phyloP scores from a whole-genome alignment of 2,329 filamentous ascomycete genomes.

The Arthroderma sp. region DNA sequence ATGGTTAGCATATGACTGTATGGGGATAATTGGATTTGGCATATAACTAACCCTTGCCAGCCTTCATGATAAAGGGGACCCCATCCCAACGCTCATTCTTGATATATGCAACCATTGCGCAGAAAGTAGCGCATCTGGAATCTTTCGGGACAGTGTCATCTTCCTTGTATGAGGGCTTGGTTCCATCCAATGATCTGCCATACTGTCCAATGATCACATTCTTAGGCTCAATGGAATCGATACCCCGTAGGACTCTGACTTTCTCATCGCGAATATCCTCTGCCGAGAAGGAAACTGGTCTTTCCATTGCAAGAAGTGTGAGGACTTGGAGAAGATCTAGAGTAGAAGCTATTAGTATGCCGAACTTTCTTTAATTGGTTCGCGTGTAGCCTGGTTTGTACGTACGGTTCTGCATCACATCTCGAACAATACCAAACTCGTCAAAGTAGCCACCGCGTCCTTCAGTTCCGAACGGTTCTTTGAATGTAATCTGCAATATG shows the following conservation, averaged over 20 bases:
- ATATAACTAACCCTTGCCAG: slow-evolving; percentile 56
- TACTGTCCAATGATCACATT: slow-evolving; percentile 99
- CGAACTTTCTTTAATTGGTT: no score
- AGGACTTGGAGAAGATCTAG: slow-evolving; percentile 80
- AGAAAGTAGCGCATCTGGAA: slow-evolving; percentile 95
- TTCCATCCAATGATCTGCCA: slow-evolving; percentile 87
- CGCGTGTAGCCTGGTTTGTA: slow-evolving; percentile 7
- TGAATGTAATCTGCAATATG: slow-evolving; percentile 66
- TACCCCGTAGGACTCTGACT: slow-evolving; percentile 81
- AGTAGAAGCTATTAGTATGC: not conserved
- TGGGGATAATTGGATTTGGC: not conserved
- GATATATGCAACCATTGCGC: slow-evolving; percentile 92
- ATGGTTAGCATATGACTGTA: not conserved
- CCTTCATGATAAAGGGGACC: slow-evolving; percentile 98
- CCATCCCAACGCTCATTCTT: slow-evolving; percentile 99
- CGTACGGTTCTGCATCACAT: slow-evolving; percentile 96
- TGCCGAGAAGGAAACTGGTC: slow-evolving; percentile 92
- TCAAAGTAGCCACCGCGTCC: slow-evolving; percentile 98
- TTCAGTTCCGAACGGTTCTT: slow-evolving; percentile 97
- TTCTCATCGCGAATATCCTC: slow-evolving; percentile 99
- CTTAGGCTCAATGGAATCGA: slow-evolving; percentile 93
- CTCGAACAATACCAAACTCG: slow-evolving; percentile 97
- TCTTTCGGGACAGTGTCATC: slow-evolving; percentile 97
- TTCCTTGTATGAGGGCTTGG: slow-evolving; percentile 95
- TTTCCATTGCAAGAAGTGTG: slow-evolving; percentile 93